These are phyloP conservation scores for Colletotrichum sp. DNA, from an alignment of 2,329 filamentous ascomycete species.

Conservation along the genomic window DNA sequence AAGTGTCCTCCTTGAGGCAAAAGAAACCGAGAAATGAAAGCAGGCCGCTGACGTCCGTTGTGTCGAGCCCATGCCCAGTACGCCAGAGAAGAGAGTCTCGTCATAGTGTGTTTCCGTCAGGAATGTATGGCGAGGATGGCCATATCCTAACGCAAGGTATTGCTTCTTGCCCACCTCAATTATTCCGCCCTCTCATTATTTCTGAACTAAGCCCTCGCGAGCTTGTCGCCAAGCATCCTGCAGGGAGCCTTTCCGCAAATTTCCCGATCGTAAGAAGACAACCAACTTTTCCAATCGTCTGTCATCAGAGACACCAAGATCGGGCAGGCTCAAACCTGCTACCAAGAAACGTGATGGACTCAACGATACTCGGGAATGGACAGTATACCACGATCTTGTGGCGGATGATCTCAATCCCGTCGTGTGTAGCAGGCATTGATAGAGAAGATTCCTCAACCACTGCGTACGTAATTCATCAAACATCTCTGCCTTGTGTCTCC, in stretches of 20 bases:
- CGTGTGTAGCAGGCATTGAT: background rate
- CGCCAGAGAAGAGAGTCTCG: slow-evolving; percentile 8
- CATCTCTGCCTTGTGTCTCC: background rate
- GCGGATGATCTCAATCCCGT: background rate
- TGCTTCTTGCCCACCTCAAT: background rate
- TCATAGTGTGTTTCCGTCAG: background rate
- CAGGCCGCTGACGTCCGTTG: background rate
- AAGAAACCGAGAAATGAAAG: background rate
- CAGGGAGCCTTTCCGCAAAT: background rate
- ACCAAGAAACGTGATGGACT: slow-evolving; percentile 8
- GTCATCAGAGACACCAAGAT: background rate
- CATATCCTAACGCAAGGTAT: background rate
- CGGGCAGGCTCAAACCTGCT: background rate
- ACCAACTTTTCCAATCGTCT: slow-evolving; percentile 18
- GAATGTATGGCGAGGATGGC: background rate
- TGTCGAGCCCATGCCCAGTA: slow-evolving; percentile 2
- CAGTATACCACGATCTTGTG: background rate
- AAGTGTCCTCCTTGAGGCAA: background rate
- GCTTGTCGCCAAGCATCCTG: background rate
- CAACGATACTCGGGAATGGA: background rate
- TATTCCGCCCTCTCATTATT: background rate
- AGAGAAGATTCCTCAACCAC: background rate
- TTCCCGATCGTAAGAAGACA: slow-evolving; percentile 5
- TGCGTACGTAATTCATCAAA: slow-evolving; percentile 14
- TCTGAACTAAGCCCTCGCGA: background rate